Evolutionary conservation across 768 basidiomycete genomes (phyloP), one percentile per base, ranked within the genome.

Genomic region (Pulveroboletus sp.): DNA sequence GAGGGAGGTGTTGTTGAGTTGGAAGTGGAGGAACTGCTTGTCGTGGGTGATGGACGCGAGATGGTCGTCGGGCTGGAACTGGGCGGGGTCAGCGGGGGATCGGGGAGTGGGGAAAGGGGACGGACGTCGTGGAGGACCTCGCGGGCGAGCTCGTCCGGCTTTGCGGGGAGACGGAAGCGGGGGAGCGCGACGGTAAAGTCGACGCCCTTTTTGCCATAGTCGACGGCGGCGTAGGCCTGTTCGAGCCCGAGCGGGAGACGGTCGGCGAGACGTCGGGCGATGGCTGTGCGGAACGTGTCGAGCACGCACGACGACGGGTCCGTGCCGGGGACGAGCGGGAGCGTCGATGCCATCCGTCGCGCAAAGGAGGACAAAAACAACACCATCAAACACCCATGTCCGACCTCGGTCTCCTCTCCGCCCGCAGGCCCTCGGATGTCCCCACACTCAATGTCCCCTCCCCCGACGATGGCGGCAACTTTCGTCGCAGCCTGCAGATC

Each of bases 121-220:
- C 82, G 60, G 55, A 93, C 93, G 62, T 82, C 76, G 31, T 75
- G 78, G n/a, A 85, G 73, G 31, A 97, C 85, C 63, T 81, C 80
- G 43, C 78, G 72, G 0, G 87, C 92, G 16, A 87, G 74, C 27
- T 86, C 85, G 36, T 93, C 87, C 1, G 87, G 77, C 63, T 93
- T 93, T 17, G 83, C 92, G 8, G 85, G 83, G 22, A 95, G 72
- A 47, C 89, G 77, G 72, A 94, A 97, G 54, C 94, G 80, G n/a
- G 93, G 89, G 42, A 97, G 68, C 1, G 95, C 93, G 17, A 97
- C 80, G 0, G 88, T 87, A 58, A 96, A 93, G 71, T 98, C 95
- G 37, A 79, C 84, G n/a, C 89, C 91, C 69, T 94, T 94, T 71
- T 94, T 92, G 30, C 89, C 91, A 55, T 86, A 89, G 64, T 93